Percentiles rank a stretch among this genome's conserved stretches.
phyloP scores from a whole-genome alignment of 129 eudicot genomes.

The Flaveria trinervia region DNA sequence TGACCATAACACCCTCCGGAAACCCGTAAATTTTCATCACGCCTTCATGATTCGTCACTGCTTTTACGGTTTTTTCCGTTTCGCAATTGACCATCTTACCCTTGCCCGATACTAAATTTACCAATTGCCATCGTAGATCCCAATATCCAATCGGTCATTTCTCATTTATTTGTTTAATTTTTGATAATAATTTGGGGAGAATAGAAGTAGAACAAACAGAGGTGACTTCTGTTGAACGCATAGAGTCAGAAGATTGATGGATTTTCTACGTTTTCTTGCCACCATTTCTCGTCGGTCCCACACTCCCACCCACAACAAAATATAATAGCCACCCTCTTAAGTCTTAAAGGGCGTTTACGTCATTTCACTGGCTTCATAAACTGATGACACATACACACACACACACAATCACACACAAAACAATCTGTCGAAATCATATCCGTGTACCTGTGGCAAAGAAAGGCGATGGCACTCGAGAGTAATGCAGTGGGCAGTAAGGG shows the following conservation, averaged over 20 bases:
- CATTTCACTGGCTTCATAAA: slow-evolving; percentile 18
- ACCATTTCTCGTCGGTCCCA: slow-evolving; percentile 38
- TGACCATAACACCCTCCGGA: slow-evolving; percentile 42
- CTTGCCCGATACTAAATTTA: slow-evolving; percentile 9
- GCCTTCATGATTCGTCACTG: slow-evolving; percentile 40
- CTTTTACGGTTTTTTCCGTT: slow-evolving; percentile 41
- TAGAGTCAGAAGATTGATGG: slow-evolving; percentile 35
- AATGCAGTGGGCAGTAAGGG: slow-evolving; percentile 19
- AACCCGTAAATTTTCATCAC: slow-evolving; percentile 26
- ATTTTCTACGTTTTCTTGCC: slow-evolving; percentile 44
- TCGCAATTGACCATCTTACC: slow-evolving; percentile 39
- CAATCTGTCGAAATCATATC: slow-evolving; percentile 45
- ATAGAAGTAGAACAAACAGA: slow-evolving; percentile 15
- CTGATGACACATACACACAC: slow-evolving; percentile 8
- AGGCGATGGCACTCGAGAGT: slow-evolving; percentile 34
- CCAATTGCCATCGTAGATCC: not conserved
- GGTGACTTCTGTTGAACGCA: slow-evolving; percentile 49
- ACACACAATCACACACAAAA: not conserved
- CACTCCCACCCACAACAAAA: slow-evolving; percentile 31
- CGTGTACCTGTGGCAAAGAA: slow-evolving; percentile 27
- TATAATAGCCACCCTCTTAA: not conserved
- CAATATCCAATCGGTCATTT: no score
- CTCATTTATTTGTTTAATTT: no score
- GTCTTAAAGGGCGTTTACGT: slow-evolving; percentile 36
- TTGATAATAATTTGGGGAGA: not conserved